Evolutionary conservation across 495 filamentous ascomycete species (phyloP).

Genomic region (Penicillium egyptiacum): DNA sequence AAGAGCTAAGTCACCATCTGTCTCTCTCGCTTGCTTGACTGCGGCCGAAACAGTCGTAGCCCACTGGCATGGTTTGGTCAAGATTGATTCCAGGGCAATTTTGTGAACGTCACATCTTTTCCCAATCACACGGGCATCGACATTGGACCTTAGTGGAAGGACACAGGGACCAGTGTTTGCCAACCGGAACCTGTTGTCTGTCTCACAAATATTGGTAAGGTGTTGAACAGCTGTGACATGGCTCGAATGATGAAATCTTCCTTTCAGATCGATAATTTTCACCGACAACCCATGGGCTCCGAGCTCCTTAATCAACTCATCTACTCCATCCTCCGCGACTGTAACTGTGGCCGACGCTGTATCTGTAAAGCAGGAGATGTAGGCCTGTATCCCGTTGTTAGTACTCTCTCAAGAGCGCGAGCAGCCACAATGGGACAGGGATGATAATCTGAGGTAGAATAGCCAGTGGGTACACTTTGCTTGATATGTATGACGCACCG

Average conservation of each 20-base stretch:
- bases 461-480: too few species aligned
- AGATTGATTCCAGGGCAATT: background rate
- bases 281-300: background rate
- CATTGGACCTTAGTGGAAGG: background rate
- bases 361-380: background rate
- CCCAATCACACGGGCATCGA: background rate
- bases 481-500: background rate
- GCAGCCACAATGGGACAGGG: too few species aligned
- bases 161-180: background rate
- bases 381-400: background rate
- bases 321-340: background rate
- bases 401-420: too few species aligned
- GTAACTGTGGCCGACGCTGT: background rate
- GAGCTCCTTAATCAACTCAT: background rate
- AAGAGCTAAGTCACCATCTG: background rate
- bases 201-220: background rate
- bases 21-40: background rate
- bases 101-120: background rate
- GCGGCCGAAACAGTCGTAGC: background rate
- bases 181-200: background rate
- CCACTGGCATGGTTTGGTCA: slow-evolving; percentile 1
- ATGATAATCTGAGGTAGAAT: too few species aligned
- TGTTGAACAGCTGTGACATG: background rate
- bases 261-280: background rate
- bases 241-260: background rate